Conservation (phyloP, 768 basidiomycete genomes). For the Boletus coccyginus region DNA sequence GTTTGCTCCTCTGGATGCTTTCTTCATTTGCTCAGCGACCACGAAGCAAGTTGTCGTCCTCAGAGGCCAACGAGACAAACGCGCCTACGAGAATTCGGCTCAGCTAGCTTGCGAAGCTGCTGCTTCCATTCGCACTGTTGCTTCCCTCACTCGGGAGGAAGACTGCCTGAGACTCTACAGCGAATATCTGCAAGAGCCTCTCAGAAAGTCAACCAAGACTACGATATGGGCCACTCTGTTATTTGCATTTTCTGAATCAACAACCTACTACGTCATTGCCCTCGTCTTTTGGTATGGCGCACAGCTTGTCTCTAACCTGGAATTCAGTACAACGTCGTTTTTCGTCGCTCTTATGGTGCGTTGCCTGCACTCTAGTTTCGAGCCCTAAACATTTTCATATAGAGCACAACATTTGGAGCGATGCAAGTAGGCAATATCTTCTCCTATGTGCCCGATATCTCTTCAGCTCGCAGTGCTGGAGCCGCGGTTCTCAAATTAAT, state of each 20-base stretch:
- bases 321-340: slow-evolving; percentile 62
- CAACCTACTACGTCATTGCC: slow-evolving; percentile 78
- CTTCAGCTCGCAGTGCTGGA: slow-evolving; percentile 77
- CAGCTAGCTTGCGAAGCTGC: slow-evolving; percentile 93
- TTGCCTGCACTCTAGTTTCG: not conserved
- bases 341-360: slow-evolving; percentile 82
- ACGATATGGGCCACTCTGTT: slow-evolving; percentile 62
- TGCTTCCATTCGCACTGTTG: slow-evolving; percentile 86
- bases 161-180: slow-evolving; percentile 73
- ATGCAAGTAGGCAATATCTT: slow-evolving; percentile 89
- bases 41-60: slow-evolving; percentile 75
- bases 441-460: slow-evolving; percentile 84
- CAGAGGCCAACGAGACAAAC: slow-evolving; percentile 82
- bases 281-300: slow-evolving; percentile 82
- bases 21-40: slow-evolving; percentile 4
- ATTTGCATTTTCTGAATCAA: slow-evolving; percentile 73
- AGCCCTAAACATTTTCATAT: not conserved
- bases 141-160: slow-evolving; percentile 80
- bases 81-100: slow-evolving; percentile 74
- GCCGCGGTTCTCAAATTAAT: slow-evolving; percentile 72
- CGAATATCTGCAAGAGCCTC: slow-evolving; percentile 67
- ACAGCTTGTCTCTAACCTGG: slow-evolving; percentile 50
- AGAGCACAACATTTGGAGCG: slow-evolving; percentile 74
- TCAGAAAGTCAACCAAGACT: slow-evolving; percentile 61
- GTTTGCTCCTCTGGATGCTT: slow-evolving; percentile 15